Base-by-base conservation (phyloP, 2,329 filamentous ascomycete species). In the Xylogone sp. region DNA sequence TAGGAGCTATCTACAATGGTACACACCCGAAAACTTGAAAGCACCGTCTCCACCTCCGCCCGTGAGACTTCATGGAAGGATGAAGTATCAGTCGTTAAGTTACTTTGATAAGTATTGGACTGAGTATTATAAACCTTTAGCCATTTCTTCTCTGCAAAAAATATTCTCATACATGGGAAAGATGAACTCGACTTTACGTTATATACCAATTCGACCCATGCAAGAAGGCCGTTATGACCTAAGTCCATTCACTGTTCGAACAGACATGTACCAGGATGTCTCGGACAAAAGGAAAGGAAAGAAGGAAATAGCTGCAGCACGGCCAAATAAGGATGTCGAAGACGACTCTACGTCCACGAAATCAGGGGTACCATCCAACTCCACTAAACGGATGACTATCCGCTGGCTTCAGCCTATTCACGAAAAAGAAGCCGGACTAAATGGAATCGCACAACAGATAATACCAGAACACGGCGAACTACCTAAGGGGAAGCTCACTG, bases 71-170 rank as follows among this genome's bases (percentile, higher is more conserved):
- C 50, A 46, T 21, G 61, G 56, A 3, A 9, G 47, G 8, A 49
- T 53, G 16, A 46, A 57, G 1, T 46, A 49, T n/a, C 66, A 65
- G 34, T 56, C 62, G 18, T 49, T 67, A 10, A 53, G 77, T 3
- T 83, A 80, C 53, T 90, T 90, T 54, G 93, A 97, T 65, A 91
- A 97, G 68, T 99, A 96, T 69, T 99, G 94, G 94, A 76, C 94
- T 7, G 94, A 99, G 67, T 97, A 97, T 68, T 99, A 99, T 66
- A 84, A 92, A 13, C 94, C 94, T 0, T 79, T 89, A 7, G 89
- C 88, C 0, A 73, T 97, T 1, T 96, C 94, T 0, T 94, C 90
- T 0, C 90, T 97, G 59, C 81, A 86, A 13, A 99, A 97, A 66
- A 88, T 97, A 67, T 97, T 96, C 65, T 83, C 90, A 0, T 96